Evolutionary conservation across 1,139 yeast species (phyloP).

Genomic region (Debaryomyces coudertii): DNA sequence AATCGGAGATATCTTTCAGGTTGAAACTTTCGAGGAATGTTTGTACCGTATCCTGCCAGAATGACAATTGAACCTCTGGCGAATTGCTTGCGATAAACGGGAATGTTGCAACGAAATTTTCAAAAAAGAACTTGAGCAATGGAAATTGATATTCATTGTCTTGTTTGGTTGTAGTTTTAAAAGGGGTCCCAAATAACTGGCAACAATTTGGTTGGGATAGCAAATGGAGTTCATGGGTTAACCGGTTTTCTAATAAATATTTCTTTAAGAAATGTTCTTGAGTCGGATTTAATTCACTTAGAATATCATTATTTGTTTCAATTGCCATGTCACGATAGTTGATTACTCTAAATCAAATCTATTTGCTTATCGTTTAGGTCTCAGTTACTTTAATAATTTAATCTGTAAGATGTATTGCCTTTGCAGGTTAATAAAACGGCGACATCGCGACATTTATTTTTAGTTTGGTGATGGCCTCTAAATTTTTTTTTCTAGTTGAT

Average conservation of each 20-base stretch:
- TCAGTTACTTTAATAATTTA: not conserved
- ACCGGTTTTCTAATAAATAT: slow-evolving; percentile 65
- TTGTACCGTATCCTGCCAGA: slow-evolving; percentile 82
- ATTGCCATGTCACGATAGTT: not conserved
- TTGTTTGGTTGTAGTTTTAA: slow-evolving; percentile 30
- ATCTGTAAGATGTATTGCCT: not conserved
- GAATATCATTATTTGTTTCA: slow-evolving; percentile 14
- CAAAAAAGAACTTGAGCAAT: slow-evolving; percentile 64
- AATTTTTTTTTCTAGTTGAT: slow-evolving; percentile 1
- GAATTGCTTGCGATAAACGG: slow-evolving; percentile 66
- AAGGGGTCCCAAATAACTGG: slow-evolving; percentile 74
- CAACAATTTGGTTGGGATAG: slow-evolving; percentile 64
- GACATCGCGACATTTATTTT: slow-evolving; percentile 10
- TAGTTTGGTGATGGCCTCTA: slow-evolving; percentile 8
- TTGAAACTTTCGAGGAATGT: slow-evolving; percentile 79
- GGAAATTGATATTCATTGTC: slow-evolving; percentile 52
- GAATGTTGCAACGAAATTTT: slow-evolving; percentile 62
- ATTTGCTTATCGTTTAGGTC: not conserved
- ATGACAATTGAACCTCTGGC: slow-evolving; percentile 51
- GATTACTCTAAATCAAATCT: not conserved
- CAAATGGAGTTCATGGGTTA: slow-evolving; percentile 61
- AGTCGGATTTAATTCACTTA: slow-evolving; percentile 45
- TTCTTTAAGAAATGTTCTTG: slow-evolving; percentile 88
- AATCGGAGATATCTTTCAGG: slow-evolving; percentile 63
- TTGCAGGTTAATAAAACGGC: not conserved